Percentiles rank a stretch among this genome's conserved stretches.
These are phyloP conservation scores for Stephanocyclus meneghinianus DNA, from an alignment of 352 stramenopile genomes.

Conservation along the genomic window DNA sequence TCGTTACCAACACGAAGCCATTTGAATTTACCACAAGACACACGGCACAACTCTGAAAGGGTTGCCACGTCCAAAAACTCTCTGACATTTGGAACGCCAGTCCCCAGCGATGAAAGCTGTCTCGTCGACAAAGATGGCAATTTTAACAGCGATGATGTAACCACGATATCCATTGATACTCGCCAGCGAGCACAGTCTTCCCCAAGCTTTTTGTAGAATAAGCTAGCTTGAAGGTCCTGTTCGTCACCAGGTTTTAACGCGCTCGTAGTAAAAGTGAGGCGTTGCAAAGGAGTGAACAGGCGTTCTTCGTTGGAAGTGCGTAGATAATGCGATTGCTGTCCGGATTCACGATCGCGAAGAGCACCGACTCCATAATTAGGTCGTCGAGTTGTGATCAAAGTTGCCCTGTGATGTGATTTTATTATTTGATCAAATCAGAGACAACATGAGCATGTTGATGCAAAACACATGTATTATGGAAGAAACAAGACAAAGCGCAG, in stretches of 20 bases:
- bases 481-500: conserved; percentile 1
- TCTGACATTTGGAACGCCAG: conserved; percentile 27
- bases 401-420: conserved; percentile 18
- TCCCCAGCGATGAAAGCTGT: conserved; percentile 1
- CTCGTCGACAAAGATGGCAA: conserved; percentile 18
- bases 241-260: conserved; percentile 17
- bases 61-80: conserved; percentile 75
- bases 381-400: conserved; percentile 62
- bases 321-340: conserved; percentile 28
- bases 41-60: conserved; percentile 64
- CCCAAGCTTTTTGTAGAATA: conserved; percentile 68
- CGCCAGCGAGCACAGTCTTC: conserved; percentile 50
- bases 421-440: neutral
- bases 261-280: conserved; percentile 10
- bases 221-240: conserved; percentile 35
- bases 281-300: conserved; percentile 65
- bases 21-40: conserved; percentile 67
- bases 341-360: conserved; percentile 59
- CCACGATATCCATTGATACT: conserved; percentile 73
- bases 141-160: conserved; percentile 50
- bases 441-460: neutral
- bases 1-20: conserved; percentile 65
- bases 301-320: conserved; percentile 22
- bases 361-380: conserved; percentile 72
- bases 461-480: too few species aligned